These are phyloP conservation scores for Kazachstania africana DNA, from an alignment of 805 yeast genomes.

Conservation along the genomic window DNA sequence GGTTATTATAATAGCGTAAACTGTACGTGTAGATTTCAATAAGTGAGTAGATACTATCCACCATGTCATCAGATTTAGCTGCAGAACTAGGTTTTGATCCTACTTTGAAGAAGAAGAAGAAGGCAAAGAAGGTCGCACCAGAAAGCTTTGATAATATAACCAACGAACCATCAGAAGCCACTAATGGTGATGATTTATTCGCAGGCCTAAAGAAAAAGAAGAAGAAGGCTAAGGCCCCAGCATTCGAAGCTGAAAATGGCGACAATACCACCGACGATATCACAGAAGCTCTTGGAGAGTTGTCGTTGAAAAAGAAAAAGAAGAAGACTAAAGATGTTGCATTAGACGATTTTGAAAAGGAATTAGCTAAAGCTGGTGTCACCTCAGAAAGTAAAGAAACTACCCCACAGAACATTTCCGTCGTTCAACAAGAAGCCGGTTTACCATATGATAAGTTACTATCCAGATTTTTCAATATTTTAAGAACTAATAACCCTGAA, in stretches of 20 bases:
- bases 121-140: slow-evolving; percentile 39
- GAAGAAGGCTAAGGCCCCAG: slow-evolving; percentile 48
- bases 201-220: slow-evolving; percentile 78
- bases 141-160: slow-evolving; percentile 29
- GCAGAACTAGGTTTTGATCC: slow-evolving; percentile 57
- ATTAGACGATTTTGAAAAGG: slow-evolving; percentile 76
- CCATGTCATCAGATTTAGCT: slow-evolving; percentile 27
- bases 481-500: slow-evolving; percentile 93
- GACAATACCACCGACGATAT: slow-evolving; percentile 29
- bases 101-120: slow-evolving; percentile 68
- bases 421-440: slow-evolving; percentile 38
- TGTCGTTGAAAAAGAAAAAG: slow-evolving; percentile 72
- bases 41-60: too few species aligned
- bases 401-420: slow-evolving; percentile 23
- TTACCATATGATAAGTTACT: slow-evolving; percentile 68
- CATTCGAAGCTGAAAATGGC: slow-evolving; percentile 17
- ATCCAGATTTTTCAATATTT: slow-evolving; percentile 72
- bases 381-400: slow-evolving; percentile 34
- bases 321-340: slow-evolving; percentile 54
- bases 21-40: too few species aligned
- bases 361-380: slow-evolving; percentile 82
- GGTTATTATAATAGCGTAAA: too few species aligned
- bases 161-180: slow-evolving; percentile 20
- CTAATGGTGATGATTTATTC: slow-evolving; percentile 49
- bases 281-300: slow-evolving; percentile 55